Conservation (phyloP, 2,329 filamentous ascomycete genomes). For the Aurifilum marmelostoma region DNA sequence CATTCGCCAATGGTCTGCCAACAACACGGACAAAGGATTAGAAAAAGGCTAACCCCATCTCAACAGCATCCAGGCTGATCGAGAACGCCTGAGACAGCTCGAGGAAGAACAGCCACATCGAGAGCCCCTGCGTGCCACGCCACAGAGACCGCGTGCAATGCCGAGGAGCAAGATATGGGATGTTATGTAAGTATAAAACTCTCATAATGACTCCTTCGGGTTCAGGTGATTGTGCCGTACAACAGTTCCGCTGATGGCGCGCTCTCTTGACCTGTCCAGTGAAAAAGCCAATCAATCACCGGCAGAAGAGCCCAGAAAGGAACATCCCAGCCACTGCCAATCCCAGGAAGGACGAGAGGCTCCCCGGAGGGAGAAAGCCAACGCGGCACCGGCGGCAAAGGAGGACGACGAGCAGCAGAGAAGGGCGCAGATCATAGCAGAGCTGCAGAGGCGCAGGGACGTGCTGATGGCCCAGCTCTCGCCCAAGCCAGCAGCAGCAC, state of each 20-base stretch:
- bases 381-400: neutral
- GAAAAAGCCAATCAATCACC: neutral
- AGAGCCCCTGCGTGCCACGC: neutral
- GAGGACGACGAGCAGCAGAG: conserved; percentile 3
- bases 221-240: neutral
- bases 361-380: neutral
- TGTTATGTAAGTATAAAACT: neutral
- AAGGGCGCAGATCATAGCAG: conserved; percentile 5
- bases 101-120: neutral
- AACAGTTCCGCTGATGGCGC: conserved; percentile 1
- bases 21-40: neutral
- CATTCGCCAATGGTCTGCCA: neutral
- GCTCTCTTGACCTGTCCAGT: neutral
- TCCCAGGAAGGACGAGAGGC: neutral
- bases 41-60: neutral
- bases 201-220: neutral
- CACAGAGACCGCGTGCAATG: neutral
- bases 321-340: neutral
- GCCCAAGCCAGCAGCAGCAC: conserved; percentile 1
- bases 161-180: conserved; percentile 9
- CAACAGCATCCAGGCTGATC: conserved; percentile 12
- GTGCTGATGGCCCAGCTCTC: conserved; percentile 7
- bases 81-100: conserved; percentile 5
- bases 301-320: neutral
- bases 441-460: conserved; percentile 10